These are phyloP conservation scores for Phytopythium montanum DNA, from an alignment of 352 stramenopile species.

Conservation along the genomic window DNA sequence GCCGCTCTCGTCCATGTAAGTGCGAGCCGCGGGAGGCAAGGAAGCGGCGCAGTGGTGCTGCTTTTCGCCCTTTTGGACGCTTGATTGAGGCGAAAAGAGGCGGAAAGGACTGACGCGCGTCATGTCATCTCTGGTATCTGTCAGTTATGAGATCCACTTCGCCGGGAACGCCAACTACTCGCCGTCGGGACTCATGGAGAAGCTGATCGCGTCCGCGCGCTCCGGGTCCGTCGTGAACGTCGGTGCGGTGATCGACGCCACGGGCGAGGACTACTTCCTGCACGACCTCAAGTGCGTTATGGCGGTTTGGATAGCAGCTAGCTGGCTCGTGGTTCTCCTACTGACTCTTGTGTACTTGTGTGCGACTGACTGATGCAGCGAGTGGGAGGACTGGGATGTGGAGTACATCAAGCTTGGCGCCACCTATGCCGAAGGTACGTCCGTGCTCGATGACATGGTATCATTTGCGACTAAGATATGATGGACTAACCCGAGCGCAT, in stretches of 20 bases:
- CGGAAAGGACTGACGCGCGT: background rate
- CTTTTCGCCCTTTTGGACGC: background rate
- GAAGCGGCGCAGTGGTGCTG: background rate
- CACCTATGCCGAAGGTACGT: constrained; percentile 44
- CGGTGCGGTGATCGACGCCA: constrained; percentile 76
- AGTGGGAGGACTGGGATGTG: constrained; percentile 89
- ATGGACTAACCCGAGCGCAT: background rate
- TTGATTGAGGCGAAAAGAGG: background rate
- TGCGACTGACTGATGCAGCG: constrained; percentile 24
- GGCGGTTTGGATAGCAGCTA: background rate
- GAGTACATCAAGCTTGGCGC: constrained; percentile 70
- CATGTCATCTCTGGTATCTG: background rate
- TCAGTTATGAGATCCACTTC: constrained; percentile 84
- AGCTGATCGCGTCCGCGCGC: constrained; percentile 61
- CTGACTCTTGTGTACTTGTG: background rate
- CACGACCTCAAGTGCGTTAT: constrained; percentile 68
- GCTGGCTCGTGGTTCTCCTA: background rate
- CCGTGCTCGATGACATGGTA: constrained; percentile 2
- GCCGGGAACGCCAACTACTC: constrained; percentile 49
- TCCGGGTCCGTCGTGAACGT: constrained; percentile 64
- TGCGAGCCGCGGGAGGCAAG: background rate
- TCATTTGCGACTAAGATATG: background rate
- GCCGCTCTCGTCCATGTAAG: constrained; percentile 76
- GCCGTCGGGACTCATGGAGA: constrained; percentile 78
- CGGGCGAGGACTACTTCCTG: constrained; percentile 60